A percentile compares a stretch with the other conserved stretches of the same genome.
Conservation (phyloP, 2,329 filamentous ascomycete species). For the Fusarium compactum region DNA sequence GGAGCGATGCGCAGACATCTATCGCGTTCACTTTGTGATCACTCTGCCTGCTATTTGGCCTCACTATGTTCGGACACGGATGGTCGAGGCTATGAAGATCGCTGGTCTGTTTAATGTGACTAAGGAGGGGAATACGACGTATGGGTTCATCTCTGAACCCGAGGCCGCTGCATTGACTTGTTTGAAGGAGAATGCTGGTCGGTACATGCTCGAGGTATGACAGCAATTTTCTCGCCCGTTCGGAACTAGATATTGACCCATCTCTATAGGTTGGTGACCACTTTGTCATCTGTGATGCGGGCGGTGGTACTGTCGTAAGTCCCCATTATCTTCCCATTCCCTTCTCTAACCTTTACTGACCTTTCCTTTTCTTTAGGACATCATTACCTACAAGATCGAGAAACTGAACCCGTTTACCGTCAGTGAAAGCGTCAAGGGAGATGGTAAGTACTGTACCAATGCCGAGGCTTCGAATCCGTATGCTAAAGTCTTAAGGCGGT, state of each 20-base stretch:
- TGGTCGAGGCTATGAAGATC: conserved; percentile 51
- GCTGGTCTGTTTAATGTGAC: conserved; percentile 54
- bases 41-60: conserved; percentile 63
- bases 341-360: not conserved
- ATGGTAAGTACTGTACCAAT: conserved; percentile 44
- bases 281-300: conserved; percentile 55
- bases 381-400: conserved; percentile 56
- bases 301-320: conserved; percentile 54
- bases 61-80: conserved; percentile 51
- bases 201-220: conserved; percentile 41
- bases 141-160: conserved; percentile 58
- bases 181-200: conserved; percentile 47
- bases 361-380: conserved; percentile 44
- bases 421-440: conserved; percentile 54
- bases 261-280: conserved; percentile 36
- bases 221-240: not conserved
- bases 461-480: not conserved
- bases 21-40: conserved; percentile 54
- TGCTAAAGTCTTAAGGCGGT: conserved; percentile 43
- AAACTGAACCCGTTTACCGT: conserved; percentile 47
- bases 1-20: conserved; percentile 35
- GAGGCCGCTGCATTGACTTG: conserved; percentile 60
- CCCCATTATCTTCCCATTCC: not conserved
- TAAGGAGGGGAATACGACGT: conserved; percentile 45
- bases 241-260: not conserved